A percentile compares a stretch with the other conserved stretches of the same genome.
Conservation (phyloP, 2,329 filamentous ascomycete species). For the Cadophora malorum region DNA sequence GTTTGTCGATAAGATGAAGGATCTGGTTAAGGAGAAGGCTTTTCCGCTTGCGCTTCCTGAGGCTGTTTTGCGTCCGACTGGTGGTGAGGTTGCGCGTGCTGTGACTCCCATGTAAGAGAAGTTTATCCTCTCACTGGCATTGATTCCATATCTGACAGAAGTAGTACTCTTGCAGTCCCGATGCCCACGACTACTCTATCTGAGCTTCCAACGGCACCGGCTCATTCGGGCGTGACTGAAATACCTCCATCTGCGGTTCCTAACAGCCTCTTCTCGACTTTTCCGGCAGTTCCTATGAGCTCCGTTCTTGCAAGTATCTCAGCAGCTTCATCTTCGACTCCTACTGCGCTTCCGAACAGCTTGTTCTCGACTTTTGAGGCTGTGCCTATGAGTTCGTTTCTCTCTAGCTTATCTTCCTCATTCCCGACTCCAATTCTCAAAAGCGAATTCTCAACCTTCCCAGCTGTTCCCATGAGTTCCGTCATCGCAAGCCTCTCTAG, state of each 20-base stretch:
- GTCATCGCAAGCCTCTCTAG: not conserved
- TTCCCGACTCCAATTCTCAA: not conserved
- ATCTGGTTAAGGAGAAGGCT: not conserved
- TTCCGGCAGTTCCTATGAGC: not conserved
- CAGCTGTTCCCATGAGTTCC: not conserved
- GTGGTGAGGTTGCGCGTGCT: constrained; percentile 5
- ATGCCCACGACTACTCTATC: not conserved
- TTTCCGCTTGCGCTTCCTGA: constrained; percentile 18
- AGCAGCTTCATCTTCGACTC: not conserved
- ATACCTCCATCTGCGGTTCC: not conserved
- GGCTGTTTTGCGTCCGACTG: not conserved
- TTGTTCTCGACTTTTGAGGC: not conserved
- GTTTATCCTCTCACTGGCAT: too few relatives aligned
- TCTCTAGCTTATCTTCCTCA: not conserved
- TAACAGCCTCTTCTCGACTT: not conserved
- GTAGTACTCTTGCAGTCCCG: not conserved
- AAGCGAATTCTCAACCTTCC: not conserved
- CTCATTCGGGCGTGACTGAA: not conserved
- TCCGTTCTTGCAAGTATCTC: not conserved
- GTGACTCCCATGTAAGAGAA: constrained; percentile 11
- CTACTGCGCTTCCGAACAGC: not conserved
- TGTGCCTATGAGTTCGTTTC: not conserved
- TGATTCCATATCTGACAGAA: not conserved
- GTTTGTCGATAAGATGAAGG: constrained; percentile 9
- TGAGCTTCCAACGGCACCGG: not conserved